A percentile compares a stretch with the other conserved stretches of the same genome.
phyloP scores from a whole-genome alignment of 1,284 basidiomycete species.

The Leccinum fallax region DNA sequence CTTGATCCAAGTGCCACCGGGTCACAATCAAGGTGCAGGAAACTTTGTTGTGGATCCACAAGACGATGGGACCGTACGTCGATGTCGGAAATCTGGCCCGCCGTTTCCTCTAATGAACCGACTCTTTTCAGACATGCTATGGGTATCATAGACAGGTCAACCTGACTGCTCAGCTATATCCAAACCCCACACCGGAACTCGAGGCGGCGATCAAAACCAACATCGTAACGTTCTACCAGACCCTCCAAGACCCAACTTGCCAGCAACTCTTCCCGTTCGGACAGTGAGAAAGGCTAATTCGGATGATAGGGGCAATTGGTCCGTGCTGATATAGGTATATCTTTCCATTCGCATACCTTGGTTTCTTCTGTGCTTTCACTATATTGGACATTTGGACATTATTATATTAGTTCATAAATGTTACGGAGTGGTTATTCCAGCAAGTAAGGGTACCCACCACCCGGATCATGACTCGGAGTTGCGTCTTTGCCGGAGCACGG shows the following conservation, averaged over 20 bases:
- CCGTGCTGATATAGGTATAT: neutral
- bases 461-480: too few species aligned
- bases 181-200: constrained; percentile 23
- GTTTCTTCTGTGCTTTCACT: neutral
- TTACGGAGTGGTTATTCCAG: too few species aligned
- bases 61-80: constrained; percentile 21
- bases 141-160: constrained; percentile 24
- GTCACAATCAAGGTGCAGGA: constrained; percentile 22
- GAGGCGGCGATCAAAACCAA: constrained; percentile 29
- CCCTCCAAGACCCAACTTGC: constrained; percentile 19
- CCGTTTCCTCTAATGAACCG: constrained; percentile 5
- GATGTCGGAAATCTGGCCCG: neutral
- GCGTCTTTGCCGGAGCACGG: too few species aligned
- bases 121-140: constrained; percentile 17
- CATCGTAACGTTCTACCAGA: constrained; percentile 26
- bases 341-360: neutral
- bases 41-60: constrained; percentile 23
- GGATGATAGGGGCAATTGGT: neutral
- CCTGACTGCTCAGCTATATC: constrained; percentile 28
- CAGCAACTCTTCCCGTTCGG: constrained; percentile 26
- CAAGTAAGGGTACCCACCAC: too few species aligned
- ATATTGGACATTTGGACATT: too few species aligned
- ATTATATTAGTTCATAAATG: too few species aligned
- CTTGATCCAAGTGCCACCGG: constrained; percentile 12
- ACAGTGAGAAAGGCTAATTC: neutral